Evolutionary conservation across 176 grass and related monocot genomes (phyloP), one percentile per base, ranked within the genome.

Genomic region (Oryza coarctata): DNA sequence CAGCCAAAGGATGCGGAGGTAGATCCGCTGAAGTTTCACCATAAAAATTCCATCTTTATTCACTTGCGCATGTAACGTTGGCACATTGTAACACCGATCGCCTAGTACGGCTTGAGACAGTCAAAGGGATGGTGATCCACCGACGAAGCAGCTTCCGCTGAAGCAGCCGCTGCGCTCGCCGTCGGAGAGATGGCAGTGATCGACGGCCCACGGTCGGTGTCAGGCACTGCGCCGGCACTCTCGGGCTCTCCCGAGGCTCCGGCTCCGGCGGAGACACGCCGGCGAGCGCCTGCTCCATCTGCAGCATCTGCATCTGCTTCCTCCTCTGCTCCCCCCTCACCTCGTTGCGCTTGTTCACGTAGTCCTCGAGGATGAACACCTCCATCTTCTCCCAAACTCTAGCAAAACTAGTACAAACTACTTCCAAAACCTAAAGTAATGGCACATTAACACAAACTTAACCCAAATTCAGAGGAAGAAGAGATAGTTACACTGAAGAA

Each of bases 311-410:
- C 34, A 85, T 34, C 77, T 80, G 86, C 89, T 70, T 72, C 70
- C 64, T 81, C 34, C 84, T 76, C 80, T 84, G 79, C 80, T 87
- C 68, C 75, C 64, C 78, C 79, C 79, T 91, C 80, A 82, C 66
- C 67, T 87, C 73, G 74, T 82, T 70, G 44, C 87, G 84, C 77
- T 83, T 94, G 27, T 77, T 94, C 36, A 94, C 77, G 71, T 89
- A 89, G 55, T 91, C 86, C 84, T 92, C 92, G 65, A 86, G 87
- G 70, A 94, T 94, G 84, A 94, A 94, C 57, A 89, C 75, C 29
- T 94, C 92, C 87, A 92, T 94, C 27, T 14, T 70, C 73, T 74
- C 14, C 35, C 15, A 61, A 26, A 12, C 85, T 67, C 44, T 43
- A 7, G 10, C 33, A 0, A 60, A 60, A 60, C 7, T 60, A 70